These are phyloP conservation scores for Hemisphaericaspora xylofermentans DNA, from an alignment of 1,139 yeast genomes.

Conservation along the genomic window DNA sequence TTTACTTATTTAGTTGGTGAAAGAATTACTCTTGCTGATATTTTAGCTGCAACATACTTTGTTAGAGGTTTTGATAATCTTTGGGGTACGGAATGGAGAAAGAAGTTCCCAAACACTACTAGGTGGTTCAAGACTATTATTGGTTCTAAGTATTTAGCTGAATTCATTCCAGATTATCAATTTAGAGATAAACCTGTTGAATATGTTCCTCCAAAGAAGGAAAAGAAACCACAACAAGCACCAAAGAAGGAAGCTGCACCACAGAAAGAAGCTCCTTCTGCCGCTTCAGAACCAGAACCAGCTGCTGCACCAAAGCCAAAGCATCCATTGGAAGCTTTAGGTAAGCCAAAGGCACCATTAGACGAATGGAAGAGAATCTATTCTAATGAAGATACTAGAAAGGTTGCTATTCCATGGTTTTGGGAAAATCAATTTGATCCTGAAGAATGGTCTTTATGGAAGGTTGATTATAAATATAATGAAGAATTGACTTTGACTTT, in stretches of 20 bases:
- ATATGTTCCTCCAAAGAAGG: conserved; percentile 79
- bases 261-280: conserved; percentile 39
- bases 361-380: conserved; percentile 97
- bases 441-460: conserved; percentile 93
- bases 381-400: conserved; percentile 98
- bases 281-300: conserved; percentile 40
- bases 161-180: conserved; percentile 43
- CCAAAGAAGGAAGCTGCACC: conserved; percentile 40
- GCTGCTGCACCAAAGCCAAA: conserved; percentile 49
- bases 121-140: conserved; percentile 86
- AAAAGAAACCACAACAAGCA: conserved; percentile 45
- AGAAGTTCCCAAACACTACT: conserved; percentile 66
- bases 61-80: conserved; percentile 65
- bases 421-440: conserved; percentile 89
- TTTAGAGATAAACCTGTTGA: conserved; percentile 67
- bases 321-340: conserved; percentile 89
- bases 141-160: conserved; percentile 53
- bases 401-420: conserved; percentile 95
- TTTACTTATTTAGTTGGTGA: conserved; percentile 92
- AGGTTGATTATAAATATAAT: conserved; percentile 95
- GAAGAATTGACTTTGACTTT: conserved; percentile 95
- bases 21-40: conserved; percentile 84
- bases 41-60: conserved; percentile 60
- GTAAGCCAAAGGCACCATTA: conserved; percentile 67
- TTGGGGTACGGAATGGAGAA: conserved; percentile 79